These are phyloP conservation scores for Curvularia sp. DNA, from an alignment of 2,329 filamentous ascomycete species.

Conservation along the genomic window DNA sequence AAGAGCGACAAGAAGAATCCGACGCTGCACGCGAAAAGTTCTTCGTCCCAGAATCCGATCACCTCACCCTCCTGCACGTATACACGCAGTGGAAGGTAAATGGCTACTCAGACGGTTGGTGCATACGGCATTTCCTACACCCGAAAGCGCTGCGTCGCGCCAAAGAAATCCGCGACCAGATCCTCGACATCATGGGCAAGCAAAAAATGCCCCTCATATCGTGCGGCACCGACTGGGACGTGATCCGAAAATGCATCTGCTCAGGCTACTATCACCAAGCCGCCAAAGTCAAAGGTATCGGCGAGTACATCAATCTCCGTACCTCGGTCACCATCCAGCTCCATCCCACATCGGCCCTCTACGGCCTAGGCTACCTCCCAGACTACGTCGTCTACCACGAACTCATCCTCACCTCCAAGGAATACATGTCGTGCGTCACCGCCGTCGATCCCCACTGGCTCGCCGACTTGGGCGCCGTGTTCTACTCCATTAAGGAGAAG, in stretches of 20 bases:
- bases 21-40: conserved; percentile 97
- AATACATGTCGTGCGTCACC: conserved; percentile 98
- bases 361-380: conserved; percentile 89
- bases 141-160: conserved; percentile 91
- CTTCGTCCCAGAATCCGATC: conserved; percentile 96
- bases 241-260: conserved; percentile 95
- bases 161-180: conserved; percentile 92
- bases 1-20: conserved; percentile 95
- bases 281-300: conserved; percentile 92
- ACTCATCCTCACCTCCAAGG: conserved; percentile 92
- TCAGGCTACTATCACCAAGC: conserved; percentile 98
- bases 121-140: conserved; percentile 89
- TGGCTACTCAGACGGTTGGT: conserved; percentile 89
- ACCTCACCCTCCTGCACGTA: conserved; percentile 93
- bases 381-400: conserved; percentile 99
- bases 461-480: conserved; percentile 93
- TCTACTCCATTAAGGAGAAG: conserved; percentile 97
- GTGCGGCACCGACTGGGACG: conserved; percentile 96
- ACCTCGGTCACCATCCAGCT: conserved; percentile 94
- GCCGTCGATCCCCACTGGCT: conserved; percentile 97
- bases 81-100: conserved; percentile 96
- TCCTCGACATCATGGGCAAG: conserved; percentile 91
- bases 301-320: conserved; percentile 95
- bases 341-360: conserved; percentile 91
- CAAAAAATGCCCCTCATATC: conserved; percentile 87